Base-by-base conservation (phyloP, 495 filamentous ascomycete genomes). In the Pyronema omphalodes region DNA sequence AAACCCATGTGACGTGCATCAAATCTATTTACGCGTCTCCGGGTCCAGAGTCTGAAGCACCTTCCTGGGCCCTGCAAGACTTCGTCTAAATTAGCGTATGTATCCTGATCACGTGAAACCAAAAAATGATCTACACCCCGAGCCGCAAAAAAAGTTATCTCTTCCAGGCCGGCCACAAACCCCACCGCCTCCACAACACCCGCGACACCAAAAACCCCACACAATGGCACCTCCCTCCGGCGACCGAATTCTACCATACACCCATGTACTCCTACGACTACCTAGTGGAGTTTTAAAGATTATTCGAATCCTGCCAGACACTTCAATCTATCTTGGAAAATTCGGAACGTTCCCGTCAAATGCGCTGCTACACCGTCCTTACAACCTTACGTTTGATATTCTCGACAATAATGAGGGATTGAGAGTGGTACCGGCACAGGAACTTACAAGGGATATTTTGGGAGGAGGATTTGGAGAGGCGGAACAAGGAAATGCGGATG, bases 311-410 rank as follows among this genome's bases (percentile, higher is more conserved):
- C 43, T 45, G n/a, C 62, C 63, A 1, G 59, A 66, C 46, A 56
- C 59, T 15, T 81, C 76, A 23, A 82, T 94, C 47, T 84, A 79
- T 9, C 71, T 94, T 33, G 88, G 86, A 35, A 94, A 93, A 77
- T 93, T 84, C 63, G 91, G 93, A 51, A 74, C 74, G 2, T 94
- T 96, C 61, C 79, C 84, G 17, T 75, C 84, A 5, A 94, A 95
- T 61, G 75, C 84, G 14, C 76, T 98, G 36, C 74, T 98, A 37
- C 83, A 84, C 9, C 80, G 91, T 12, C 91, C 91, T 0, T 94
- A 85, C 68, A 76, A 94, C 69, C 71, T 91, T 45, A 94, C 87
- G 6, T 98, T 82, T 64, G 91, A 98, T 64, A 70, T 98, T 8
- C 74, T 82, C 47, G 86, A 94, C 59, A 74, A 75, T 55, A 64